Evolutionary conservation across 495 filamentous ascomycete genomes (phyloP), one percentile per base, ranked within the genome.

Genomic region (Xylaria castorea): DNA sequence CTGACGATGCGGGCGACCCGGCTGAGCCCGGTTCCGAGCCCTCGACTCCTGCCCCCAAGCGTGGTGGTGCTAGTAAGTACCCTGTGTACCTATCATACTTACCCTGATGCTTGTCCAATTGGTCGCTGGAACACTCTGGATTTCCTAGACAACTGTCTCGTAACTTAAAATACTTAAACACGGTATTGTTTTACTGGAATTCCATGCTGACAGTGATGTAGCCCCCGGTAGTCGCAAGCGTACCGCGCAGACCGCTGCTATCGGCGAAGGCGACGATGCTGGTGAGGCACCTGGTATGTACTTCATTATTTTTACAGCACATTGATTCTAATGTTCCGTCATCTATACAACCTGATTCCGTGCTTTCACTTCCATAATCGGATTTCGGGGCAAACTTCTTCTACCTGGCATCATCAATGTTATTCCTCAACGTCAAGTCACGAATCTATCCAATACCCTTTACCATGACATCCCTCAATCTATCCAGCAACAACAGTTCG

Each of bases 171-270:
- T 9, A 14, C 44, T 50, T 1, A 2, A 25, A 25, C 20, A 16
- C 0, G 5, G 65, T 18, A 34, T 22, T 9, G 38, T 44, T 11
- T 38, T 44, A 11, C 48, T 30, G 38, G 57, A 20, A 70, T 50
- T 38, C 30, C 40, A 30, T 64, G 8, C 34, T 71, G 38, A 71
- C 14, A 5, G 20, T 64, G n/a, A 30, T 30, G n/a, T 55, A 71
- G 68, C 68, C 14, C 58, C 68, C 0, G 58, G 44, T 1, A 64
- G 44, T 36, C 44, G 68, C 46, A 71, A 71, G 68, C 68, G 68
- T n/a, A 50, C 57, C 18, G 30, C 42, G 3, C 4, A 68, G 51
- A 50, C 11, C n/a, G 48, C 58, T 18, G 30, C n/a, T 8, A 18
- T 34, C 46, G 34, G 27, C 3, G 60, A 58, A 12, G 55, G 32